Base-by-base conservation (phyloP, 768 basidiomycete genomes). In the Rubroboletus satanas region DNA sequence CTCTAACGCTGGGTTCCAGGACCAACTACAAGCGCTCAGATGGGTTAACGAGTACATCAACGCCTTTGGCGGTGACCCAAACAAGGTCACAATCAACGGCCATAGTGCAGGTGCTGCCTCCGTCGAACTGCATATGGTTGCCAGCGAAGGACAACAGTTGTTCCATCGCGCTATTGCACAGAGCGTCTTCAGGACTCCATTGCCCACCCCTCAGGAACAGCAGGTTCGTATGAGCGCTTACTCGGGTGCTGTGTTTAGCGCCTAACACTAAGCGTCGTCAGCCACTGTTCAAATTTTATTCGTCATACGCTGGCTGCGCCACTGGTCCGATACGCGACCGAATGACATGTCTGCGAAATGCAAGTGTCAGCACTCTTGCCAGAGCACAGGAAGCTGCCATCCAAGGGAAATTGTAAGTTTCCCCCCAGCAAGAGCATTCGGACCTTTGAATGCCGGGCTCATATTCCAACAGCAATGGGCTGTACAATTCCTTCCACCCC, bases 161-260 rank as follows among this genome's bases (percentile, higher is more conserved):
- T 87, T 86, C 66, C 69, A 72, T 11, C 73, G 72, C 12, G 85
- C 80, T 9, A 85, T 87, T 58, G 81, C 77, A 1, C 85, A 87
- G 66, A 85, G 83, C 60, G 77, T 84, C 21, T 83, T 73, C 58
- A 70, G 84, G 17, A 71, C 76, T 0, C 79, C 82, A 5, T 49
- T 85, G 44, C 76, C 83, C 0, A 70, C 71, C 1, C 78, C 80
- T 0, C 77, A 80, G 51, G 73, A 84, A 62, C 79, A 81, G 54
- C 64, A 73, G 70, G 84, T 85, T 46, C n/a, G 69, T 51, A 59
- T 42, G 28, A 48, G 23, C 31, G 35, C 48, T 35, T 44, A 26
- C 31, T 2, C n/a, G 7, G 28, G 51, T 48, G 35, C 48, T 44
- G 36, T 46, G 39, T 43, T 12, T 28, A 18, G 36, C 21, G 49